Percentiles rank a stretch among this genome's conserved stretches.
phyloP scores from a whole-genome alignment of 177 flowering plant genomes.

The Vitis hybrid region DNA sequence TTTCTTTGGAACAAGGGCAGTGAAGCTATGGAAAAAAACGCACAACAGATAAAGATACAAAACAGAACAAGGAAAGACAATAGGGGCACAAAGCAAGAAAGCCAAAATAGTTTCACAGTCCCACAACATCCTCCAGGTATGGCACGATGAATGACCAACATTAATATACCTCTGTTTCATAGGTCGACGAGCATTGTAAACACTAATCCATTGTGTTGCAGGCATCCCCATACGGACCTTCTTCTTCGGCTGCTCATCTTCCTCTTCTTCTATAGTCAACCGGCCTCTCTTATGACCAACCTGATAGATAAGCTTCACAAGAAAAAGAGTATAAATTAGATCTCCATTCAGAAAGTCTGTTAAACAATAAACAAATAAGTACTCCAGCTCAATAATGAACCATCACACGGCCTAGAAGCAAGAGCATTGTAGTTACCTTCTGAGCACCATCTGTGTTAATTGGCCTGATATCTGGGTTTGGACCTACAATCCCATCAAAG shows the following conservation, averaged over 20 bases:
- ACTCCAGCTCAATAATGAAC: not conserved
- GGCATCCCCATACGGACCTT: conserved; percentile 66
- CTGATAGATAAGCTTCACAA: conserved; percentile 45
- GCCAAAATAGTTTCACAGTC: not conserved
- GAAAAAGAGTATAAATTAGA: not conserved
- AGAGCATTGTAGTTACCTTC: conserved; percentile 38
- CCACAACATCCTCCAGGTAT: not conserved
- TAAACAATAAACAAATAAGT: not conserved
- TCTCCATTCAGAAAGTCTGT: not conserved
- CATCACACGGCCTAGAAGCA: conserved; percentile 4
- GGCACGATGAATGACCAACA: not conserved
- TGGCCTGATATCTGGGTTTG: conserved; percentile 56
- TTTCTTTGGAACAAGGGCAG: not conserved
- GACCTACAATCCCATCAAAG: conserved; percentile 55
- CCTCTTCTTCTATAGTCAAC: conserved; percentile 45
- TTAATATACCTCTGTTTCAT: conserved; percentile 64
- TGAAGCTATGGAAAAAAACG: not conserved
- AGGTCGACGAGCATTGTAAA: conserved; percentile 64
- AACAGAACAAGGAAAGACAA: not conserved
- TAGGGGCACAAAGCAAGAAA: not conserved
- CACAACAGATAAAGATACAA: not conserved
- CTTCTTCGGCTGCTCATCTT: conserved; percentile 63
- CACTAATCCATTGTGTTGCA: conserved; percentile 71
- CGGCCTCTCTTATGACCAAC: conserved; percentile 74
- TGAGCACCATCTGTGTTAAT: conserved; percentile 70